A percentile compares a stretch with the other conserved stretches of the same genome.
phyloP scores from a whole-genome alignment of 2,329 filamentous ascomycete species.

The Parascedosporium putredinis region DNA sequence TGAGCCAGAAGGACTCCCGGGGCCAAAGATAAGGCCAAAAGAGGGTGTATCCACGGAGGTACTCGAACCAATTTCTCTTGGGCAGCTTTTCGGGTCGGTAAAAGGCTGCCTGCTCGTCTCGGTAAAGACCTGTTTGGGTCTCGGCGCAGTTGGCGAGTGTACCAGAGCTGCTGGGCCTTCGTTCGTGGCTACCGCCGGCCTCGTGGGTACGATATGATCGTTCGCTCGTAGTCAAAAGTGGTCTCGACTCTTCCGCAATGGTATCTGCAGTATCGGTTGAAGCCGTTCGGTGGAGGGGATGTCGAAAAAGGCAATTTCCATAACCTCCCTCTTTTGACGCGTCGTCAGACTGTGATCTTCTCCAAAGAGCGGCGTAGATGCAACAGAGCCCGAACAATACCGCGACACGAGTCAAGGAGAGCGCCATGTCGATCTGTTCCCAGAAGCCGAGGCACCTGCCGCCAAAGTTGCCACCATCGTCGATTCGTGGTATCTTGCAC shows the following conservation, averaged over 20 bases:
- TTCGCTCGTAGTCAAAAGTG: conserved; percentile 42
- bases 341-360: not conserved
- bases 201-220: conserved; percentile 25
- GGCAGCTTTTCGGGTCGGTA: conserved; percentile 81
- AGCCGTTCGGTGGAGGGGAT: conserved; percentile 5
- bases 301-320: not conserved
- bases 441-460: conserved; percentile 26
- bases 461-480: conserved; percentile 12
- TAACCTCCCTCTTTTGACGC: conserved; percentile 4
- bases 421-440: conserved; percentile 46
- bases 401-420: conserved; percentile 59
- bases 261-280: conserved; percentile 8
- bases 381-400: conserved; percentile 45
- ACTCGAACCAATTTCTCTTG: conserved; percentile 91
- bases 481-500: not conserved
- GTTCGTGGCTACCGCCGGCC: conserved; percentile 13
- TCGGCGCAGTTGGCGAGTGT: conserved; percentile 17
- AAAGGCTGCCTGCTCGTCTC: conserved; percentile 65
- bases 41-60: conserved; percentile 79
- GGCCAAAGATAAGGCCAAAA: conserved; percentile 98
- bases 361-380: conserved; percentile 5
- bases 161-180: conserved; percentile 11
- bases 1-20: conserved; percentile 60
- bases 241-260: conserved; percentile 46
- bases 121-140: conserved; percentile 22